These are phyloP conservation scores for Carallia brachiata DNA, from an alignment of 345 rosid species.

Conservation along the genomic window DNA sequence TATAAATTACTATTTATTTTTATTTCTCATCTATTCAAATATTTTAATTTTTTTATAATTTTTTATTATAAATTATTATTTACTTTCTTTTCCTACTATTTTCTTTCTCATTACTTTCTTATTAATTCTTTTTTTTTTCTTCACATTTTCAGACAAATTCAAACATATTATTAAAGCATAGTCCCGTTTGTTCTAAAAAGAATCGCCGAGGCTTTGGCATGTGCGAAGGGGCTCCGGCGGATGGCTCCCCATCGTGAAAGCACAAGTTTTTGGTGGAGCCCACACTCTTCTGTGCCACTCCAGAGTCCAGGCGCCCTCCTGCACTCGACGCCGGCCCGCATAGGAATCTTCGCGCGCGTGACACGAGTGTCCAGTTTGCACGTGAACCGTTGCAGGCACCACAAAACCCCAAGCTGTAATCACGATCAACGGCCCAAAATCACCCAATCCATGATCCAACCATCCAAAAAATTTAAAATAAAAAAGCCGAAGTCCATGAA, in stretches of 20 bases:
- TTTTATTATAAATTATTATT: too few species aligned
- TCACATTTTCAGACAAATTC: too few species aligned
- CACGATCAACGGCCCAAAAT: constrained; percentile 29
- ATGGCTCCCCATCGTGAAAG: constrained; percentile 28
- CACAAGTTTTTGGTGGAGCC: constrained; percentile 20
- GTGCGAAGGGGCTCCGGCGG: not conserved
- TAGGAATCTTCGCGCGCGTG: constrained; percentile 24
- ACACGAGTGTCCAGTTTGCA: not conserved
- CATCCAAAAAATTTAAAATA: too few species aligned
- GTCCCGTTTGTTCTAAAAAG: not conserved
- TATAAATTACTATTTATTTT: too few species aligned
- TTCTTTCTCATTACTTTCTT: too few species aligned
- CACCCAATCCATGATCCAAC: not conserved
- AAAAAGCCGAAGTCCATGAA: too few species aligned
- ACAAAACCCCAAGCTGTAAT: constrained; percentile 19
- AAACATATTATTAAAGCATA: too few species aligned
- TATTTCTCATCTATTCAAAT: too few species aligned
- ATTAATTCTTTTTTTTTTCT: too few species aligned
- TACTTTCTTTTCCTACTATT: too few species aligned
- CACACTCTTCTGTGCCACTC: not conserved
- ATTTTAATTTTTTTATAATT: too few species aligned
- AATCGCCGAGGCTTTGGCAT: not conserved
- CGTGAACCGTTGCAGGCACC: not conserved
- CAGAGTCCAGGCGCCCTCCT: not conserved
- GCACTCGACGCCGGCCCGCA: constrained; percentile 7